Conservation (phyloP, 805 yeast genomes). For the Candida boidinii region DNA sequence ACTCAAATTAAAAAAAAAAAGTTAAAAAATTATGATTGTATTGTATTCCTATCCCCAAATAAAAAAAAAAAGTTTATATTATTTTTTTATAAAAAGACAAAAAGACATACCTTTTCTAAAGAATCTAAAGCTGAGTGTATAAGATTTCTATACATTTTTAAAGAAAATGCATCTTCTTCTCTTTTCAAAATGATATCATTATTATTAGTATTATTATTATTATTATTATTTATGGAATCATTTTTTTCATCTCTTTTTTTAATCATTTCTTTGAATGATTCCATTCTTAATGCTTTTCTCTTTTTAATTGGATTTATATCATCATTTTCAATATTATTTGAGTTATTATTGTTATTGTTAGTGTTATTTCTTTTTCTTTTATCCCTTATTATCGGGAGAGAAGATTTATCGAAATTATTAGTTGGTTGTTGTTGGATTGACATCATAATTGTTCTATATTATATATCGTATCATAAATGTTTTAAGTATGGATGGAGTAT, state of each 20-base stretch:
- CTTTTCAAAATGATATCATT: not conserved
- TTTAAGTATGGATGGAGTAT: too few species aligned
- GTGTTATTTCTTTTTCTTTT: not conserved
- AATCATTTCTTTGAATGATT: not conserved
- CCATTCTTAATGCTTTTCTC: not conserved
- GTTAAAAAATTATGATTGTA: too few species aligned
- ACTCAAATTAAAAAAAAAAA: too few species aligned
- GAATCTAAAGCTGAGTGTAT: slow-evolving; percentile 64
- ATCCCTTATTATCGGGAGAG: not conserved
- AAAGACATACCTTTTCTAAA: slow-evolving; percentile 51
- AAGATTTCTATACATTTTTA: slow-evolving; percentile 24
- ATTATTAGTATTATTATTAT: not conserved
- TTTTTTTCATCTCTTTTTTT: not conserved
- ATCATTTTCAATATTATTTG: not conserved
- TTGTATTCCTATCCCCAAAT: too few species aligned
- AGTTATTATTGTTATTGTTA: not conserved
- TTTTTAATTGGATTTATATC: not conserved
- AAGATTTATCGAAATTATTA: not conserved
- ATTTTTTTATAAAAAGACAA: too few species aligned
- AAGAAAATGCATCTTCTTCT: slow-evolving; percentile 11
- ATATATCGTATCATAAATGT: too few species aligned
- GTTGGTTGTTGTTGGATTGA: slow-evolving; percentile 3
- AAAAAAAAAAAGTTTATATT: too few species aligned
- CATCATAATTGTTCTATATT: slow-evolving; percentile 7
- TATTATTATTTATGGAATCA: not conserved